Base-by-base conservation (phyloP, 139 green algal genomes). In the Deuterostichococcus epilithicus region DNA sequence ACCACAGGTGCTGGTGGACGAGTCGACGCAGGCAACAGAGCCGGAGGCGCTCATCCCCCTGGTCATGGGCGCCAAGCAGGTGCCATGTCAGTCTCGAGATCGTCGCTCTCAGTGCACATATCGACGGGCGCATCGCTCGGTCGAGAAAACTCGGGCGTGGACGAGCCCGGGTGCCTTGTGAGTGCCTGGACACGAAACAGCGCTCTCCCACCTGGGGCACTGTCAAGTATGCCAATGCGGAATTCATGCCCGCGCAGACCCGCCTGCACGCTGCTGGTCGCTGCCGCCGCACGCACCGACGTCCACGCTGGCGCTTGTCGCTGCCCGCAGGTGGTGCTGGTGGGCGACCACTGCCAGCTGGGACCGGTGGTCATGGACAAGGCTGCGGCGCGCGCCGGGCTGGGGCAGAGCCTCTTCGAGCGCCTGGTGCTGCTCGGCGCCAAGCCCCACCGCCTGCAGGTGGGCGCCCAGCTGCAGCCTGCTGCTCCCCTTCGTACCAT, bases 321-420 rank as follows among this genome's bases (percentile, higher is more conserved):
- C 13, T 34, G 30, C 0, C 34, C 66, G 45, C 81, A 92, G 87
- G 85, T 94, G 1, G 88, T 99, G 2, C 87, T 99, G 70, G 96
- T 99, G 38, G 96, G 96, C 26, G 96, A 99, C 86, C 95, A 99
- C 86, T 98, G 94, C 87, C 96, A 97, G 90, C 88, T 97, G 72
- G 92, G 92, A 2, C 95, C 97, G 28, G 93, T 99, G 68, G 95
- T 97, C 76, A 94, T 97, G 81, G 92, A 90, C 71, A 87, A 87
- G 68, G 82, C 84, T 32, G 94, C 93, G 1, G 90, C 93, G 2
- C 86, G 88, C 37, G 92, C 93, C 10, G 96, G 96, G 1, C 92
- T 99, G 26, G 87, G 76, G 69, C 91, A 97, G 83, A 94, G 86
- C 10, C 82, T 99, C 39, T 99, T 99, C 83, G 96, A 99, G 88